phyloP scores from a whole-genome alignment of 768 basidiomycete genomes.

The Clitopilus hobsonii region DNA sequence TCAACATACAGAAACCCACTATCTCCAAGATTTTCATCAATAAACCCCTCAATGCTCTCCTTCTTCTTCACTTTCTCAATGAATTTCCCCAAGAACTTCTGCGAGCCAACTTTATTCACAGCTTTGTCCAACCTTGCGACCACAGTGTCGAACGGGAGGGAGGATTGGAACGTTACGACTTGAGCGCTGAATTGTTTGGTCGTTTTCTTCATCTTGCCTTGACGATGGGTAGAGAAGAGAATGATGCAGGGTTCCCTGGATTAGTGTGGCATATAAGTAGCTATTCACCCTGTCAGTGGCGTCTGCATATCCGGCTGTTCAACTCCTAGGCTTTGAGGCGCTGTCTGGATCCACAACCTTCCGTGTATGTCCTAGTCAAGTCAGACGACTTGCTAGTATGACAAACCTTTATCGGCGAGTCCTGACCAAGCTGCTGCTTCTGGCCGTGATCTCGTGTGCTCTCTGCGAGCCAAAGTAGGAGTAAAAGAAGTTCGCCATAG shows the following conservation, averaged over 20 bases:
- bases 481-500: too few relatives aligned
- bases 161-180: constrained; percentile 20
- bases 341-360: neutral
- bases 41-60: constrained; percentile 17
- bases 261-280: too few relatives aligned
- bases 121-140: constrained; percentile 17
- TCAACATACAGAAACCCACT: constrained; percentile 20
- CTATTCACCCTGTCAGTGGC: too few relatives aligned
- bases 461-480: too few relatives aligned
- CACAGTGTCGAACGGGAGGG: constrained; percentile 16
- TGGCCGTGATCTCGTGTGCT: neutral
- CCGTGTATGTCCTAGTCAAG: neutral
- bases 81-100: constrained; percentile 7
- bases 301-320: too few relatives aligned
- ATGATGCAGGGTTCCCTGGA: too few relatives aligned
- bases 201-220: constrained; percentile 11
- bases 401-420: neutral
- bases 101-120: constrained; percentile 13
- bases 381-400: neutral
- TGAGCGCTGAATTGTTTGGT: constrained; percentile 17
- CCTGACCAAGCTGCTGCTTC: neutral
- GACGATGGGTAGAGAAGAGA: neutral
- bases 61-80: constrained; percentile 7
- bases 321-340: too few relatives aligned
- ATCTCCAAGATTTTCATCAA: constrained; percentile 13